Evolutionary conservation across 768 basidiomycete genomes (phyloP), one percentile per base, ranked within the genome.

Genomic region (Agrocybe pediades): DNA sequence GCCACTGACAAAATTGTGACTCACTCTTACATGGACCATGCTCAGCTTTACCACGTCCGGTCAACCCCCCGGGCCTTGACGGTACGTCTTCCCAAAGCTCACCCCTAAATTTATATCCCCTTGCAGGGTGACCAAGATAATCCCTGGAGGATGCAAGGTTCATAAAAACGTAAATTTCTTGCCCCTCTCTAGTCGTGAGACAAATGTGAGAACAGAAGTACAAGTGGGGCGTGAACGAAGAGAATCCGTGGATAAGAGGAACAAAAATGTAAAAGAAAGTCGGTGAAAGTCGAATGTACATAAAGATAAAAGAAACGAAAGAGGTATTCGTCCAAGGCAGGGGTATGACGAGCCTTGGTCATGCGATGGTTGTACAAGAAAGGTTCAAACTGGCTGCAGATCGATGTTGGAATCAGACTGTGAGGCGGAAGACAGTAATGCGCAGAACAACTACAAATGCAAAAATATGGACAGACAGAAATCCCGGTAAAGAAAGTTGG

Each of bases 261-360:
- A 36, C 15, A 27, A 36, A 43, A 29, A 49, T 45, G 21, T n/a
- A 19, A 7, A 51, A 17, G 27, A n/a, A 41, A 20, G 40, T 41
- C 15, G 20, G 41, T 17, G 16, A 29, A 26, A 17, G 40, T 15
- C 11, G 45, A 48, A 55, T 33, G 44, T 55, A 57, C 50, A 57
- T 57, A 57, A 33, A 27, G 20, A 57, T 53, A 57, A 56, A 56
- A 46, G 33, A 49, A 46, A 39, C n/a, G 46, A 48, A 29, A 25
- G 49, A 56, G 47, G 56, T 57, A 57, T 57, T 46, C 30, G 29
- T 23, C 20, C n/a, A n/a, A n/a, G 21, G 33, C 43, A 42, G 39
- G 49, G 55, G 55, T 55, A 55, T 55, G 54, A 41, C 23, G 45
- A 6, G 36, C 29, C 23, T 15, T 46, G 40, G 45, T 20, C 41